phyloP scores from a whole-genome alignment of 768 basidiomycete genomes.

The Lactarius sp. region DNA sequence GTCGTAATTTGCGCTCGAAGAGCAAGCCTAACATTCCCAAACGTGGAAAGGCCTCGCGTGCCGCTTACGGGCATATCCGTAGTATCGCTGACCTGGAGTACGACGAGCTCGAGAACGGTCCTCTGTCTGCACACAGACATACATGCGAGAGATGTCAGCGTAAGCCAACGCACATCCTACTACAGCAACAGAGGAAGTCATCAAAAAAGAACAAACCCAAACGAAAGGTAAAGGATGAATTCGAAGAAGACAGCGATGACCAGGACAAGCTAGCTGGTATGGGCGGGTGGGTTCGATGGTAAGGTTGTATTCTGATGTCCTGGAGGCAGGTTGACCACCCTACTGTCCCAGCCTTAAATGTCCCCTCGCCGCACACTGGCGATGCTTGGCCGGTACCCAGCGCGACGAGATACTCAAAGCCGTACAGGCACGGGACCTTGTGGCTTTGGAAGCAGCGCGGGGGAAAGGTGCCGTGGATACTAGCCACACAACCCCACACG shows the following conservation, averaged over 20 bases:
- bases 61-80: slow-evolving; percentile 48
- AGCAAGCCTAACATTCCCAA: slow-evolving; percentile 29
- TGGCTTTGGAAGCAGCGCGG: slow-evolving; percentile 34
- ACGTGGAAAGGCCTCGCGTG: slow-evolving; percentile 37
- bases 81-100: slow-evolving; percentile 38
- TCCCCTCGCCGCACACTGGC: slow-evolving; percentile 73
- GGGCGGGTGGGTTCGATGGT: slow-evolving; percentile 88
- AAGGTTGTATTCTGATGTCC: slow-evolving; percentile 26
- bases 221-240: slow-evolving; percentile 43
- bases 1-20: slow-evolving; percentile 36
- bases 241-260: slow-evolving; percentile 54
- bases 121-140: slow-evolving; percentile 54
- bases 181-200: slow-evolving; percentile 34
- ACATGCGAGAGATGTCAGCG: slow-evolving; percentile 70
- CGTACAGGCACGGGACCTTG: slow-evolving; percentile 47
- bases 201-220: slow-evolving; percentile 38
- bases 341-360: slow-evolving; percentile 57
- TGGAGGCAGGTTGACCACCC: slow-evolving; percentile 20
- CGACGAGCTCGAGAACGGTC: slow-evolving; percentile 51
- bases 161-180: slow-evolving; percentile 50
- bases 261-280: slow-evolving; percentile 44
- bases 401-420: slow-evolving; percentile 71
- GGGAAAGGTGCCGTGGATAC: slow-evolving; percentile 14
- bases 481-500: neutral
- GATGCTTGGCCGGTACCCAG: slow-evolving; percentile 59